Evolutionary conservation across 140 eudicot genomes (phyloP).

Genomic region (Cichorium intybus): DNA sequence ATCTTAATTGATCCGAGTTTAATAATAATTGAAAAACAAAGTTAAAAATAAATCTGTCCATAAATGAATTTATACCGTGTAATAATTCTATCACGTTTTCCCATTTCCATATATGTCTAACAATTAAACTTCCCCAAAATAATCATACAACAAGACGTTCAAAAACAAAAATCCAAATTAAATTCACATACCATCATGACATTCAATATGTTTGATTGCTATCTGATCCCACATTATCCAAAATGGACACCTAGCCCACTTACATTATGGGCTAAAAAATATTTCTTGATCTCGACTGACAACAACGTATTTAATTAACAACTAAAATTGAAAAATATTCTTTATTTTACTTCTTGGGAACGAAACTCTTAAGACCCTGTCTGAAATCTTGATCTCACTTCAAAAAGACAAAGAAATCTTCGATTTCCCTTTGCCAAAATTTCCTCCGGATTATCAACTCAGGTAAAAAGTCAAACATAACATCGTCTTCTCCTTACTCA

Average conservation of each 20-base stretch:
- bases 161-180: neutral
- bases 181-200: neutral
- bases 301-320: slow-evolving; percentile 19
- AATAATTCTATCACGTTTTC: too few relatives aligned
- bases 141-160: neutral
- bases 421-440: slow-evolving; percentile 22
- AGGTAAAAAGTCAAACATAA: slow-evolving; percentile 22
- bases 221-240: neutral
- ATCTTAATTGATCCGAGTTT: too few relatives aligned
- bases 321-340: neutral
- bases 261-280: slow-evolving; percentile 13
- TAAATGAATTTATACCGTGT: too few relatives aligned
- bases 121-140: neutral
- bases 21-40: too few relatives aligned
- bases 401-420: slow-evolving; percentile 24
- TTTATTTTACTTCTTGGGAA: slow-evolving; percentile 26
- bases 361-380: slow-evolving; percentile 12
- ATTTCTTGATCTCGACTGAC: slow-evolving; percentile 15
- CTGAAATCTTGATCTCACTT: slow-evolving; percentile 31
- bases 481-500: neutral
- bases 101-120: neutral
- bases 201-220: neutral
- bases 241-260: slow-evolving; percentile 12
- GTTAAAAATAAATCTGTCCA: too few relatives aligned
- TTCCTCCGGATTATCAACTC: slow-evolving; percentile 1